Evolutionary conservation across 73 alveolate species (phyloP).

Genomic region (Paramecium octaurelia): DNA sequence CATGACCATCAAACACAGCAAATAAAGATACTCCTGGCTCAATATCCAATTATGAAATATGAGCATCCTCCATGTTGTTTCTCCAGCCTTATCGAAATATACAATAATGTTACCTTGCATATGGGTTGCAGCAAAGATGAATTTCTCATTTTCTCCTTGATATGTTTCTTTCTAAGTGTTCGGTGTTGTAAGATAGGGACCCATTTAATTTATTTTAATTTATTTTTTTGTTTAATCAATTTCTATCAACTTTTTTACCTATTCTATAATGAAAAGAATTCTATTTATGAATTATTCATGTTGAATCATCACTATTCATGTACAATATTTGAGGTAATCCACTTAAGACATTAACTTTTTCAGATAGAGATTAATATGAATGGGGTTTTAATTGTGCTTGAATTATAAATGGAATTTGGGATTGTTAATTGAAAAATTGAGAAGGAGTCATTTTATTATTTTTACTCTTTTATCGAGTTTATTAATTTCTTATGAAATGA

Average conservation of each 20-base stretch:
- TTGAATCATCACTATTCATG: not conserved
- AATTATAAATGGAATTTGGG: too few relatives aligned
- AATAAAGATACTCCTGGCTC: constrained; percentile 75
- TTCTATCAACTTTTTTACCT: not conserved
- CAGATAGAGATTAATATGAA: too few relatives aligned
- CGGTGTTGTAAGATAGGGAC: not conserved
- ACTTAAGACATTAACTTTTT: too few relatives aligned
- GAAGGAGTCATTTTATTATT: too few relatives aligned
- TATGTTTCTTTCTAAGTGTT: not conserved
- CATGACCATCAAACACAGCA: constrained; percentile 97
- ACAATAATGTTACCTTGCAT: not conserved
- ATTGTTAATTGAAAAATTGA: too few relatives aligned
- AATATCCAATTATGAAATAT: constrained; percentile 68
- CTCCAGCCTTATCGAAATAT: constrained; percentile 61
- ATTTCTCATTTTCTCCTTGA: not conserved
- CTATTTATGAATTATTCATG: not conserved
- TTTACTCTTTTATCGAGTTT: not conserved
- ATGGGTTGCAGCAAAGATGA: not conserved
- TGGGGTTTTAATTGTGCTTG: too few relatives aligned
- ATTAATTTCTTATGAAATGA: not conserved
- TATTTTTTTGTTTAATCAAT: not conserved
- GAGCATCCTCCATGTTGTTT: constrained; percentile 88
- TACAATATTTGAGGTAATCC: not conserved
- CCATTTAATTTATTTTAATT: not conserved
- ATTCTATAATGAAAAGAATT: not conserved